phyloP scores from a whole-genome alignment of 441 rosid genomes.

The Populus hybrid region DNA sequence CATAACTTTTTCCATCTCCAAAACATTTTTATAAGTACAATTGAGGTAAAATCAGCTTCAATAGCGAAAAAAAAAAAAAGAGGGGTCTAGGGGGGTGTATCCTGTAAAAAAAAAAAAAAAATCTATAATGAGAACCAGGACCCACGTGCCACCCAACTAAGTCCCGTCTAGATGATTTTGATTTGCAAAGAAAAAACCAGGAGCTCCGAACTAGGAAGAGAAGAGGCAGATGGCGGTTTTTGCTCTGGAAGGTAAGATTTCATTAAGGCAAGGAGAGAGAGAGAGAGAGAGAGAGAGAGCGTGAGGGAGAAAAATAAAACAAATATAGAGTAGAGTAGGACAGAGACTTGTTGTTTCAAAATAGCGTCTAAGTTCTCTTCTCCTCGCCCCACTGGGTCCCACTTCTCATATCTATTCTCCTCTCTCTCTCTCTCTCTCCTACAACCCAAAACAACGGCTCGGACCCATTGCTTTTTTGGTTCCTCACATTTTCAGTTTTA shows the following conservation, averaged over 20 bases:
- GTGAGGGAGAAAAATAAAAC: conserved; percentile 4
- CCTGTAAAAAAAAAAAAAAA: no score
- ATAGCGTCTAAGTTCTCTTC: conserved; percentile 80
- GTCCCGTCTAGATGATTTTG: not conserved
- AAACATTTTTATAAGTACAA: not conserved
- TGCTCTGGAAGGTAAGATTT: not conserved
- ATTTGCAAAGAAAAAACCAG: not conserved
- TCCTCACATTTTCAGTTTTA: not conserved
- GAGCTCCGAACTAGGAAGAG: not conserved
- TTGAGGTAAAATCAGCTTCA: not conserved
- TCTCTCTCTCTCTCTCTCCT: conserved; percentile 7
- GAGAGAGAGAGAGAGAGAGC: not conserved
- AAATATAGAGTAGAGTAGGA: conserved; percentile 24
- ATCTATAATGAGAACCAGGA: not conserved
- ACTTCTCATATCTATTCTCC: conserved; percentile 26
- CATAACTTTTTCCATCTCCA: not conserved
- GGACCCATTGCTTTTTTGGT: not conserved
- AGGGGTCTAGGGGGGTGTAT: no score
- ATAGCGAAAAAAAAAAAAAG: no score
- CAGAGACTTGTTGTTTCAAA: conserved; percentile 39
- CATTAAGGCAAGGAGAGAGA: no score
- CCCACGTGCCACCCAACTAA: not conserved
- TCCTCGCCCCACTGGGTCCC: conserved; percentile 14
- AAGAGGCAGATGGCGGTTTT: not conserved
- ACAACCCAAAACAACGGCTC: conserved; percentile 43